Conservation (phyloP, 106 monocot genomes). For the Xerophyta viscosa region DNA sequence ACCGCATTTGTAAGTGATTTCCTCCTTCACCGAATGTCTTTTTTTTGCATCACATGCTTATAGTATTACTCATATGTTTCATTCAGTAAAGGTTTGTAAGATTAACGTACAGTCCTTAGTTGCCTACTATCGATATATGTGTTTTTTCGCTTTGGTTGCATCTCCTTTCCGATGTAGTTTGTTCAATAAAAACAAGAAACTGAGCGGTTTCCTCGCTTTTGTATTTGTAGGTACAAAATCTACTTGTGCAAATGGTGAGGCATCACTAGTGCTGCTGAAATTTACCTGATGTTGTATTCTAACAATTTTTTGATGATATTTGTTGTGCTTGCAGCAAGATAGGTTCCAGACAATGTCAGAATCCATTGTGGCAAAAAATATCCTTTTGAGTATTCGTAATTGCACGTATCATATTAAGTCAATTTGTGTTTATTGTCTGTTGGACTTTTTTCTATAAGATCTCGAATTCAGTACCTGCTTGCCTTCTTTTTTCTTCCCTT, state of each 20-base stretch:
- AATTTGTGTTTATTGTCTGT: no score
- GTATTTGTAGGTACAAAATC: constrained; percentile 7
- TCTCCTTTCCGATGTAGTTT: neutral
- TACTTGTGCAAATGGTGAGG: constrained; percentile 9
- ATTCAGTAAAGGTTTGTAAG: neutral
- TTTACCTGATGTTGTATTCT: neutral
- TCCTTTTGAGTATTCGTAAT: neutral
- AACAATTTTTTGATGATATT: neutral
- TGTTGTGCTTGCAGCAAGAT: constrained; percentile 8
- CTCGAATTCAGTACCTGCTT: no score
- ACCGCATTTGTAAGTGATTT: constrained; percentile 6
- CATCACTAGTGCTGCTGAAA: neutral
- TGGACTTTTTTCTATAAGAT: no score
- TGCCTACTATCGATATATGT: neutral
- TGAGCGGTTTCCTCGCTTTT: neutral
- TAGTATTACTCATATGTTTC: neutral
- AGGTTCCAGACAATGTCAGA: constrained; percentile 14
- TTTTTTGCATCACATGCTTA: neutral
- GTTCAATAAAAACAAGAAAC: neutral
- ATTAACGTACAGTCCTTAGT: neutral
- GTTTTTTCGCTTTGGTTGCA: neutral
- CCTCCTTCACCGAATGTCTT: neutral
- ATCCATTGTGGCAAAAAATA: constrained; percentile 7
- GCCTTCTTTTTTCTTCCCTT: no score
- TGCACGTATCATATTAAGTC: no score